Percentiles rank a stretch among this genome's conserved stretches.
Conservation (phyloP, 2,329 filamentous ascomycete genomes). For the Phyllosticta citrichinensis region DNA sequence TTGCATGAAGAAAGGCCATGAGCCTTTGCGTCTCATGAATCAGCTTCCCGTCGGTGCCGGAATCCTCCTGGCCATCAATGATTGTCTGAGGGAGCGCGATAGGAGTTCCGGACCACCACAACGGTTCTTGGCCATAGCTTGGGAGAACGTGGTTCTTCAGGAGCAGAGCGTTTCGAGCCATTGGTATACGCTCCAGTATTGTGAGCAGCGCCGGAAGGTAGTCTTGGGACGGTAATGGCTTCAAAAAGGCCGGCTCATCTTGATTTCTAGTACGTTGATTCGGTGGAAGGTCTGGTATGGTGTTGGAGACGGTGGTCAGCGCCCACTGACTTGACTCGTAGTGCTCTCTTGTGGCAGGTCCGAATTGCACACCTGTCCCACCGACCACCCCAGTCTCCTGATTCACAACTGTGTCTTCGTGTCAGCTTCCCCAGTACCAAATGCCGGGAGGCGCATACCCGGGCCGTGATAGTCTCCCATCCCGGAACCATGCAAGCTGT, state of each 20-base stretch:
- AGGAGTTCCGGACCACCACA: conserved; percentile 53
- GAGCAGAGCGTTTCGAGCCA: conserved; percentile 48
- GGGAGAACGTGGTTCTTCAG: conserved; percentile 2
- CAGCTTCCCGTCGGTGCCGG: conserved; percentile 29
- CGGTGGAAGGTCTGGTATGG: conserved; percentile 44
- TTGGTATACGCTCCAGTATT: conserved; percentile 52
- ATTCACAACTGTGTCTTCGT: not conserved
- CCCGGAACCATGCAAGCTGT: conserved; percentile 9
- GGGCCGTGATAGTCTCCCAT: not conserved
- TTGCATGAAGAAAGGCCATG: conserved; percentile 51
- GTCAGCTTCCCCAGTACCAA: conserved; percentile 1
- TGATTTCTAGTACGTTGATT: conserved; percentile 38
- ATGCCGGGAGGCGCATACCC: not conserved
- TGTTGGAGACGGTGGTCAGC: conserved; percentile 39
- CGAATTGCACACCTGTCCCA: conserved; percentile 31
- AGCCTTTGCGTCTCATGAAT: conserved; percentile 50
- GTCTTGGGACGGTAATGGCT: conserved; percentile 42
- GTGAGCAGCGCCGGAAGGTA: conserved; percentile 50
- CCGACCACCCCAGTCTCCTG: conserved; percentile 48
- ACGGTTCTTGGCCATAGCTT: conserved; percentile 45
- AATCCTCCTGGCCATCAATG: conserved; percentile 21
- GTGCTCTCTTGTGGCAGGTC: conserved; percentile 43
- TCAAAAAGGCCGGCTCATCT: conserved; percentile 47
- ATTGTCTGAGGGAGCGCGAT: conserved; percentile 43
- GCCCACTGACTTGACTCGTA: conserved; percentile 49